These are phyloP conservation scores for Polyporus arcularius DNA, from an alignment of 768 basidiomycete genomes.

Conservation along the genomic window DNA sequence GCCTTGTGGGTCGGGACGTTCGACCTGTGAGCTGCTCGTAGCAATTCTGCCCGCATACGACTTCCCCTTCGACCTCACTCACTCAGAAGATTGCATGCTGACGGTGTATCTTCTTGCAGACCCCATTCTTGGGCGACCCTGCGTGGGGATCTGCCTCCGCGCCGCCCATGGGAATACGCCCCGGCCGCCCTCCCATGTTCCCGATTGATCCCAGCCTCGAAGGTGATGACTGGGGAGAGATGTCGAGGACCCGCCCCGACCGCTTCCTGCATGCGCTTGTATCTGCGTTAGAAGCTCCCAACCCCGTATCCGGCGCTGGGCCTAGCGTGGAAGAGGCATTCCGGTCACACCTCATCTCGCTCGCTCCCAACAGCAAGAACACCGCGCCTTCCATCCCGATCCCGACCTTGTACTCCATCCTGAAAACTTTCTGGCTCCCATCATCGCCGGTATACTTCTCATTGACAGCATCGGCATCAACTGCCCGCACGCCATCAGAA, in stretches of 20 bases:
- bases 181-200: slow-evolving; percentile 30
- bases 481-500: slow-evolving; percentile 67
- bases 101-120: neutral
- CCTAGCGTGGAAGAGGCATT: slow-evolving; percentile 76
- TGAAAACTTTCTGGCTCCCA: slow-evolving; percentile 85
- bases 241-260: slow-evolving; percentile 57
- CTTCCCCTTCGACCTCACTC: neutral
- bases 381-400: slow-evolving; percentile 56
- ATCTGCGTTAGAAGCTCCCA: slow-evolving; percentile 58
- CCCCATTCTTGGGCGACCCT: slow-evolving; percentile 9
- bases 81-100: neutral
- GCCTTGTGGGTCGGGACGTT: neutral
- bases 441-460: slow-evolving; percentile 77
- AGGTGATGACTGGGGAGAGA: slow-evolving; percentile 65
- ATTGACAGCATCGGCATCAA: slow-evolving; percentile 70
- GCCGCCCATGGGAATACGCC: slow-evolving; percentile 22
- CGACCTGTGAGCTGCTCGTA: too few species aligned
- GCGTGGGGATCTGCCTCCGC: slow-evolving; percentile 25
- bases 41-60: too few species aligned
- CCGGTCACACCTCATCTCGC: slow-evolving; percentile 70
- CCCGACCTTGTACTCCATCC: slow-evolving; percentile 71
- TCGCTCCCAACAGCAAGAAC: slow-evolving; percentile 50
- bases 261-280: slow-evolving; percentile 60
- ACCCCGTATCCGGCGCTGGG: slow-evolving; percentile 60
- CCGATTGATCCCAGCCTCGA: slow-evolving; percentile 54